Percentiles rank a stretch among this genome's conserved stretches.
Conservation (phyloP, 2,329 filamentous ascomycete species). For the Fusarium mundagurra region DNA sequence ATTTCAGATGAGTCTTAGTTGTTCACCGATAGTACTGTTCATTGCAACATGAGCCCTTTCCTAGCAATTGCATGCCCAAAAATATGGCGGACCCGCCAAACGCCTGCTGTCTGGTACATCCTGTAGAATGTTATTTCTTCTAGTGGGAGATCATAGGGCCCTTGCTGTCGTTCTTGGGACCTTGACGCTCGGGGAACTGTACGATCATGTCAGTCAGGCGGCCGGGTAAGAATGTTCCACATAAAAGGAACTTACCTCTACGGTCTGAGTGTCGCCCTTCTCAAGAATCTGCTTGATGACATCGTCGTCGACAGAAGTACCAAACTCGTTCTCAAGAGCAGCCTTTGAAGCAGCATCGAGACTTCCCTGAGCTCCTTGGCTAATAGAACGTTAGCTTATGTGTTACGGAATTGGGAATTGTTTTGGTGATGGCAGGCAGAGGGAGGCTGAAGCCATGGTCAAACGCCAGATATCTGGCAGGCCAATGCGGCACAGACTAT, state of each 20-base stretch:
- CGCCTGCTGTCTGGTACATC: constrained; percentile 9
- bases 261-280: constrained; percentile 74
- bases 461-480: not conserved
- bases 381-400: constrained; percentile 49
- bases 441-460: not conserved
- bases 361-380: constrained; percentile 86
- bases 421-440: not conserved
- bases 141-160: constrained; percentile 57
- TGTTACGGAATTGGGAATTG: not conserved
- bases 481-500: not conserved
- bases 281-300: constrained; percentile 84
- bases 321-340: constrained; percentile 86
- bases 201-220: not conserved
- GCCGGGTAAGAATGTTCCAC: not conserved
- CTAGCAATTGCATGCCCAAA: not conserved
- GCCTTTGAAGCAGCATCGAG: constrained; percentile 80
- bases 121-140: constrained; percentile 19
- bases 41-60: not conserved
- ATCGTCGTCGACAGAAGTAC: constrained; percentile 80
- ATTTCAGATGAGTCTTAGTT: constrained; percentile 17
- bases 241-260: constrained; percentile 54
- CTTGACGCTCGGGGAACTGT: constrained; percentile 64
- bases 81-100: constrained; percentile 16
- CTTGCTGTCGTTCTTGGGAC: constrained; percentile 63
- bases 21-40: constrained; percentile 6